Evolutionary conservation across 78 protist genomes (phyloP), one percentile per base, ranked within the genome.

Genomic region (Dictyostelium capitatum): DNA sequence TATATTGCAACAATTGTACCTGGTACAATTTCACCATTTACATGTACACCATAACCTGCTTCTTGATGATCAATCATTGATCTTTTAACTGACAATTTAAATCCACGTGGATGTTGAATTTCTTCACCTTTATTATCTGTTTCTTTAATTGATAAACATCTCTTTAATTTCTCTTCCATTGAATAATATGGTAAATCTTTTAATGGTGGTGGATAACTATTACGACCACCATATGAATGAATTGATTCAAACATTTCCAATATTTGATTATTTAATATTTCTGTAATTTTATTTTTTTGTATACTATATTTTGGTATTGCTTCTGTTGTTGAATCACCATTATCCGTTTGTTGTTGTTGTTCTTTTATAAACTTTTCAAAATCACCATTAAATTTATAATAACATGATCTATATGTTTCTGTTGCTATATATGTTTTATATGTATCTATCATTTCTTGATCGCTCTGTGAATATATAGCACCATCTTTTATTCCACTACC

Each of bases 1-100:
- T 89, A 89, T n/a, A 89, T 46, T 6, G 82, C 94, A 32, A 89
- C 30, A 6, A 89, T 75, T 7, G 94, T 89, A 11, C 94, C 94
- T 1, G 94, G 94, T n/a, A 54, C 37, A 37, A 75, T 41, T 15
- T 59, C 77, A 12, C 94, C 94, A 67, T 50, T 48, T 0, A 89
- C 65, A 23, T 62, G 59, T 8, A 89, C 83, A 64, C 94, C 94
- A 57, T 89, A 89, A 6, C 94, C 94, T 11, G 94, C 89, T 10
- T 80, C 82, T 5, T 56, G 65, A 69, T 89, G 94, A 20, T 79
- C 83, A 4, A 89, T 43, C 4, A 25, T 11, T 0, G 94, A 89
- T n/a, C 30, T 4, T n/a, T 41, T 51, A 10, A 89, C 46, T 5
- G 20, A 57, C 7, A 89, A 25, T 37, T 19, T 89, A 65, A 89